Evolutionary conservation across 2,329 filamentous ascomycete genomes (phyloP), one percentile per base, ranked within the genome.

Genomic region (Penicillium brevicompactum): DNA sequence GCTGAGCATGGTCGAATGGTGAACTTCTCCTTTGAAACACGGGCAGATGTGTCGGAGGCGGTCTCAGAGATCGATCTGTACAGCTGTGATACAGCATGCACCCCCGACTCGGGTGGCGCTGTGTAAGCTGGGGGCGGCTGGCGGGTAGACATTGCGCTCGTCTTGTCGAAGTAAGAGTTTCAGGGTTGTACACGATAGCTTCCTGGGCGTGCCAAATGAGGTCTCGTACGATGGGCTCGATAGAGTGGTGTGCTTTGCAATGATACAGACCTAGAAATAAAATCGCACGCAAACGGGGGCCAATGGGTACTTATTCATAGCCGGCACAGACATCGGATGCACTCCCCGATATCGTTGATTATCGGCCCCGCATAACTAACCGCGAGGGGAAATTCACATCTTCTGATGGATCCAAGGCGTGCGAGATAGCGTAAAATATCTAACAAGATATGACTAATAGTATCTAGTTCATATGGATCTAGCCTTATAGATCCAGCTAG

Each of bases 1-100:
- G 88, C 91, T 2, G 87, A 90, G 32, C 90, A 85, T 30, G 91
- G 89, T 0, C 89, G 87, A 27, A 94, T 77, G 2, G 82, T 83
- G 61, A 89, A 88, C 6, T 83, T 72, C 13, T 72, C 70, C 42
- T 71, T 67, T 5, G 69, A 59, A 2, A 59, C 58, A 8, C 74
- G 70, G 5, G 66, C 67, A 22, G 63, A 60, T 7, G 65, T 52
- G 7, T 63, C 60, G 8, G 64, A 64, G 14, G 74, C 72, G 0
- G 72, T 71, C 43, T 67, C 62, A 4, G 74, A 74, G 49, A 76
- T 71, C n/a, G 64, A 64, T 18, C 66, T 65, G 57, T 76, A 76
- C 16, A 76, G 50, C 27, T 65, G 60, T 4, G 70, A 71, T 13
- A 70, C 71, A 21, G 68, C 73, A 56, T 74, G 66, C 44, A 76